Evolutionary conservation across 164 flowering plant species (phyloP).

Genomic region (Pachysandra terminalis): DNA sequence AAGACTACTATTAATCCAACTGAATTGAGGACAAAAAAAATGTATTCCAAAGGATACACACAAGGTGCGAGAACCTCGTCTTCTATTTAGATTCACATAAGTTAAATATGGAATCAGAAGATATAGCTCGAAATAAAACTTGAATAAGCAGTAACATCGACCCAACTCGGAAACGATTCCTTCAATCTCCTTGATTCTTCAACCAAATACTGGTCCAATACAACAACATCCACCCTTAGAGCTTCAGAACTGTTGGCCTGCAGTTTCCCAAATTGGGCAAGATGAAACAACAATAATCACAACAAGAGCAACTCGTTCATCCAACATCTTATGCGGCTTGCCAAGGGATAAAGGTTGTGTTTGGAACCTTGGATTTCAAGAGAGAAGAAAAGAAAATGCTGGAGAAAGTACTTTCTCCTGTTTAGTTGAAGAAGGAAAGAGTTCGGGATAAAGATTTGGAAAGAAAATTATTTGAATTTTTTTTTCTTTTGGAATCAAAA

Average conservation of each 20-base stretch:
- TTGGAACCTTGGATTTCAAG: too few species aligned
- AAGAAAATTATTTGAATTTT: too few species aligned
- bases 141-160: constrained; percentile 78
- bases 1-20: too few species aligned
- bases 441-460: too few species aligned
- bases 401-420: too few species aligned
- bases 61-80: neutral
- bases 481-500: too few species aligned
- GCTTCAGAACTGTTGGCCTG: constrained; percentile 75
- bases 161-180: constrained; percentile 77
- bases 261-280: constrained; percentile 10
- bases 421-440: too few species aligned
- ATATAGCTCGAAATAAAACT: constrained; percentile 66
- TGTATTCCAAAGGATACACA: neutral
- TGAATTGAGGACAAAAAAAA: neutral
- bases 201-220: constrained; percentile 61
- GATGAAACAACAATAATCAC: neutral
- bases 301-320: too few species aligned
- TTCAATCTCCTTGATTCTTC: constrained; percentile 52
- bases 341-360: too few species aligned
- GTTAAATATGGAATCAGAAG: constrained; percentile 31
- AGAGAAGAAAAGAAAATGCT: too few species aligned
- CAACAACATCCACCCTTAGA: constrained; percentile 73
- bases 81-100: neutral
- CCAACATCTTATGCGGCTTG: too few species aligned